These are phyloP conservation scores for Aspergillus texensis DNA, from an alignment of 2,329 filamentous ascomycete species.

Conservation along the genomic window DNA sequence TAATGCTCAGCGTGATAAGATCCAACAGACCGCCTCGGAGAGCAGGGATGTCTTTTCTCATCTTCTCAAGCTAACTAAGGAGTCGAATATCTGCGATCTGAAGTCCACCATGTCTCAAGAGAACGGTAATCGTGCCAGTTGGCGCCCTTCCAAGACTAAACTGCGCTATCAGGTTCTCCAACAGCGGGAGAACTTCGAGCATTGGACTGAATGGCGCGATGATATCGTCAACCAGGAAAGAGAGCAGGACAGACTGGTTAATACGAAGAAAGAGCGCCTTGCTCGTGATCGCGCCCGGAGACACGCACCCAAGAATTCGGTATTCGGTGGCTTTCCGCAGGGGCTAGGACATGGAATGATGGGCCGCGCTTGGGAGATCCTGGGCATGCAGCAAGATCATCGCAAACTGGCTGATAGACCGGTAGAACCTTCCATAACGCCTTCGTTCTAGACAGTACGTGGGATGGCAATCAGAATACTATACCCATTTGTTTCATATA, in stretches of 20 bases:
- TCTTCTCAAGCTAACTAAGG: conserved; percentile 47
- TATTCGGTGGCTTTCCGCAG: conserved; percentile 36
- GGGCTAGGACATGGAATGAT: conserved; percentile 43
- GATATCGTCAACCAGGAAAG: conserved; percentile 43
- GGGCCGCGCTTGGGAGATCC: conserved; percentile 44
- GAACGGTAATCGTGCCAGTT: conserved; percentile 33
- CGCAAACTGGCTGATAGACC: conserved; percentile 25
- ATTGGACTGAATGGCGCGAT: conserved; percentile 49
- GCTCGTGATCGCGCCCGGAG: conserved; percentile 31
- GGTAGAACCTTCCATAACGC: conserved; percentile 18
- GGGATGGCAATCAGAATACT: background rate
- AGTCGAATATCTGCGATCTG: conserved; percentile 43
- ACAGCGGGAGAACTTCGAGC: conserved; percentile 50
- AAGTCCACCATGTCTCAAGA: conserved; percentile 35
- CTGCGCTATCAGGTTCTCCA: conserved; percentile 47
- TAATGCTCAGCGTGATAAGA: conserved; percentile 33
- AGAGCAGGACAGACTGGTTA: conserved; percentile 39
- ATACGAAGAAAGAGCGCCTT: conserved; percentile 36
- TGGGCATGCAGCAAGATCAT: conserved; percentile 41
- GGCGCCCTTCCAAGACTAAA: conserved; percentile 47
- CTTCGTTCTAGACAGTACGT: conserved; percentile 11
- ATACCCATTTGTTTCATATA: conserved; percentile 6
- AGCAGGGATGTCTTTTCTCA: conserved; percentile 46
- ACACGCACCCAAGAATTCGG: conserved; percentile 29
- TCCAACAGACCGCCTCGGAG: conserved; percentile 41